phyloP scores from a whole-genome alignment of 208 protist species.

The Trypanosoma melophagium region DNA sequence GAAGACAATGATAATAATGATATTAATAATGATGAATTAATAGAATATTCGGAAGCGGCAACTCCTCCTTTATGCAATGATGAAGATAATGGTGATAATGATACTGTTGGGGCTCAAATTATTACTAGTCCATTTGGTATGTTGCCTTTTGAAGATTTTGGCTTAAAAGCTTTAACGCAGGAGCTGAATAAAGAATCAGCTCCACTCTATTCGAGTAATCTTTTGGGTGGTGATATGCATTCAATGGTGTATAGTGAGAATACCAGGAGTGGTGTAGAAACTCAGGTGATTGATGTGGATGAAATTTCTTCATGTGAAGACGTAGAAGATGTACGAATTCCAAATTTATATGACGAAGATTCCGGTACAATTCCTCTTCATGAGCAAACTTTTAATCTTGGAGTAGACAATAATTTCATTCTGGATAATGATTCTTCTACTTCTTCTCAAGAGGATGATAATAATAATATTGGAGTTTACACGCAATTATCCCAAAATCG shows the following conservation, averaged over 20 bases:
- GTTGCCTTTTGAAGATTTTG: constrained; percentile 24
- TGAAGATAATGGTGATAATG: not conserved
- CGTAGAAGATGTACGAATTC: not conserved
- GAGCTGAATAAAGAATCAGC: not conserved
- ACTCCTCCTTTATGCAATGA: not conserved
- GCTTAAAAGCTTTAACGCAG: constrained; percentile 6
- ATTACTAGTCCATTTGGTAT: not conserved
- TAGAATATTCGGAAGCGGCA: not conserved
- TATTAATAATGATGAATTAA: not conserved
- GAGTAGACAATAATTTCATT: constrained; percentile 5
- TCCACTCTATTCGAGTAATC: not conserved
- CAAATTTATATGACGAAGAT: not conserved
- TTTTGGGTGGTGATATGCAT: not conserved
- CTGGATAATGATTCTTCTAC: not conserved
- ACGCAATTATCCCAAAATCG: constrained; percentile 7
- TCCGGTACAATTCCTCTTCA: not conserved
- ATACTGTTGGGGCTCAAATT: not conserved
- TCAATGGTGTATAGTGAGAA: not conserved
- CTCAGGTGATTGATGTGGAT: constrained; percentile 35
- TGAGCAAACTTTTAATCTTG: no score
- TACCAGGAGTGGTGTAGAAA: not conserved
- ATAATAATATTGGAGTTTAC: not conserved
- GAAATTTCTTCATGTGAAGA: constrained; percentile 20
- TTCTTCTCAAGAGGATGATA: constrained; percentile 7
- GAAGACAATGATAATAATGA: not conserved